Conservation (phyloP, 2,329 filamentous ascomycete species). For the Aspergillus hortae region DNA sequence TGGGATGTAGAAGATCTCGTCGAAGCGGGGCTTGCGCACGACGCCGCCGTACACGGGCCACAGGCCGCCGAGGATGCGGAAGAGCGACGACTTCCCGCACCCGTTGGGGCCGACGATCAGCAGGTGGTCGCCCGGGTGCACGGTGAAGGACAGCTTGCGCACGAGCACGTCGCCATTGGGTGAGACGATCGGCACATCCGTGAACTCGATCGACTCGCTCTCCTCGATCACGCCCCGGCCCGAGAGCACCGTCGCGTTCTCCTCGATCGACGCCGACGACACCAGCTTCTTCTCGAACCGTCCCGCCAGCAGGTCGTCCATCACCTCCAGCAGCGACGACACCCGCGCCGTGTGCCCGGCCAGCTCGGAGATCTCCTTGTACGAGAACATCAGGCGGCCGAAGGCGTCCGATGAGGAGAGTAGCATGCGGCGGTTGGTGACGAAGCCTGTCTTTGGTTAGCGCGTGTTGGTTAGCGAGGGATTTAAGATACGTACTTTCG, state of each 20-base stretch:
- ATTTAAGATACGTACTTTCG: constrained; percentile 47
- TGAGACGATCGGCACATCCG: constrained; percentile 89
- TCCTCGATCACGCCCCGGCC: constrained; percentile 79
- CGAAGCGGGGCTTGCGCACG: constrained; percentile 85
- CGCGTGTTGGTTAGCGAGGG: background rate
- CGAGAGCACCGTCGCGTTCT: constrained; percentile 77
- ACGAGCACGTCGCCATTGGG: constrained; percentile 94
- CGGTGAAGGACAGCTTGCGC: constrained; percentile 77
- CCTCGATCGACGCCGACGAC: constrained; percentile 76
- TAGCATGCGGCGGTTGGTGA: constrained; percentile 89
- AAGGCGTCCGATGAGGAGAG: constrained; percentile 93
- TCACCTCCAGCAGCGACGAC: constrained; percentile 82
- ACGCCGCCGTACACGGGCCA: constrained; percentile 97
- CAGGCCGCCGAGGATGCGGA: constrained; percentile 90
- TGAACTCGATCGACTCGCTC: constrained; percentile 79
- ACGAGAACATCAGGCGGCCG: constrained; percentile 94
- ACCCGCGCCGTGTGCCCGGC: constrained; percentile 94
- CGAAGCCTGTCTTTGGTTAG: constrained; percentile 57
- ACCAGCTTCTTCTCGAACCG: constrained; percentile 96
- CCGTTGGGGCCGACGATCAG: constrained; percentile 95
- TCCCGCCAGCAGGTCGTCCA: constrained; percentile 86
- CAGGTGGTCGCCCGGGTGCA: constrained; percentile 82
- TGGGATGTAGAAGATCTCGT: constrained; percentile 96
- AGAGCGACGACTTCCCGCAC: constrained; percentile 92
- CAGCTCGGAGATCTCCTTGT: constrained; percentile 94